Conservation (phyloP, 192 early-diverging fungal species). For the Coemansia sp. region DNA sequence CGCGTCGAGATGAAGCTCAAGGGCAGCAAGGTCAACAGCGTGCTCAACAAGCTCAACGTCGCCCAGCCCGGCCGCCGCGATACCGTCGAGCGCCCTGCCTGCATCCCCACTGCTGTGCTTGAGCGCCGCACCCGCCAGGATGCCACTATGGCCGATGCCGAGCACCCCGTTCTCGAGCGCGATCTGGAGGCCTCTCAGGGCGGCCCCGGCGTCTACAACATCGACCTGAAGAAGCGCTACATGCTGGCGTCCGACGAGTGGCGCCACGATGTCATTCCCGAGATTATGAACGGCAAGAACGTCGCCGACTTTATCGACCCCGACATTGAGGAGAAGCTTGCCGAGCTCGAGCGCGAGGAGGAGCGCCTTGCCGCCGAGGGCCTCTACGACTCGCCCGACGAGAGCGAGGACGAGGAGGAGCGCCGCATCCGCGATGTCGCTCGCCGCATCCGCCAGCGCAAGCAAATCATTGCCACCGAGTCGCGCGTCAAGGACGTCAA, state of each 20-base stretch:
- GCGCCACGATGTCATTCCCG: constrained; percentile 97
- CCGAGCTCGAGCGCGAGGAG: constrained; percentile 95
- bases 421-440: constrained; percentile 76
- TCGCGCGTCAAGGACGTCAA: constrained; percentile 82
- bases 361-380: constrained; percentile 92
- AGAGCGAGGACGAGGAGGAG: constrained; percentile 71
- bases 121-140: constrained; percentile 49
- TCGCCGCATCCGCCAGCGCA: constrained; percentile 81
- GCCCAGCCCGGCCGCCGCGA: constrained; percentile 87
- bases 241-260: constrained; percentile 80
- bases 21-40: constrained; percentile 83
- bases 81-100: constrained; percentile 75
- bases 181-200: constrained; percentile 90
- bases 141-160: constrained; percentile 67
- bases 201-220: constrained; percentile 95
- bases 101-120: constrained; percentile 76
- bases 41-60: constrained; percentile 96
- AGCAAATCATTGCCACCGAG: constrained; percentile 76
- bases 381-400: constrained; percentile 83
- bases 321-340: constrained; percentile 94
- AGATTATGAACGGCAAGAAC: constrained; percentile 99
- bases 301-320: constrained; percentile 98
- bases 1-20: constrained; percentile 97
- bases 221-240: constrained; percentile 95
- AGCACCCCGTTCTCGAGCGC: constrained; percentile 77